Evolutionary conservation across 352 stramenopile species (phyloP).

Genomic region (Globisporangium perplexum): DNA sequence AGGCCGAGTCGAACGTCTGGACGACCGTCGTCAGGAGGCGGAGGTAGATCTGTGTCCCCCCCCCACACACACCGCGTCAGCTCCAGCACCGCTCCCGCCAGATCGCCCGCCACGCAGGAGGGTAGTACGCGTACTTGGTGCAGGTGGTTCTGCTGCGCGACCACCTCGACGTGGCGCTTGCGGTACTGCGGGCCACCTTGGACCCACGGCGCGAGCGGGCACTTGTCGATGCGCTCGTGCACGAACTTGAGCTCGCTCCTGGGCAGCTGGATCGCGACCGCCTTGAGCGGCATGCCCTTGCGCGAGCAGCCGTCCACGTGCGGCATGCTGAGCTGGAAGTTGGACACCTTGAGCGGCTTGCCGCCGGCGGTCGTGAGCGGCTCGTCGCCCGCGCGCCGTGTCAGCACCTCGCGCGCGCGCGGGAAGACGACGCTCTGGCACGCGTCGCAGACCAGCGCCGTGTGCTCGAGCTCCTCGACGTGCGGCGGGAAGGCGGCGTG

Average conservation of each 20-base stretch:
- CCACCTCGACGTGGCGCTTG: conserved; percentile 31
- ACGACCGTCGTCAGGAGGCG: conserved; percentile 54
- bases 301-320: conserved; percentile 80
- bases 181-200: conserved; percentile 65
- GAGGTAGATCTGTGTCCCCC: conserved; percentile 52
- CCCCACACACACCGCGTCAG: background rate
- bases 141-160: conserved; percentile 72
- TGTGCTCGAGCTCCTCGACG: conserved; percentile 72
- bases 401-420: conserved; percentile 59
- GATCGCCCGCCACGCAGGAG: too few relatives aligned
- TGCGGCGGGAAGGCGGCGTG: conserved; percentile 56
- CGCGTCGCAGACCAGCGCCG: conserved; percentile 60
- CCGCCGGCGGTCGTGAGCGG: conserved; percentile 45
- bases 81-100: too few relatives aligned
- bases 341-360: conserved; percentile 68
- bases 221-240: conserved; percentile 69
- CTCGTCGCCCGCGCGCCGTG: conserved; percentile 42
- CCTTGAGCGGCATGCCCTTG: conserved; percentile 77
- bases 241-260: conserved; percentile 88
- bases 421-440: conserved; percentile 77
- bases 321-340: conserved; percentile 85
- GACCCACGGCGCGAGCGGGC: conserved; percentile 46
- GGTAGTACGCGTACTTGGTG: conserved; percentile 65
- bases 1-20: conserved; percentile 47
- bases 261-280: conserved; percentile 59